Evolutionary conservation across 257 asterid species (phyloP).

Genomic region (Thymus mandschuricus): DNA sequence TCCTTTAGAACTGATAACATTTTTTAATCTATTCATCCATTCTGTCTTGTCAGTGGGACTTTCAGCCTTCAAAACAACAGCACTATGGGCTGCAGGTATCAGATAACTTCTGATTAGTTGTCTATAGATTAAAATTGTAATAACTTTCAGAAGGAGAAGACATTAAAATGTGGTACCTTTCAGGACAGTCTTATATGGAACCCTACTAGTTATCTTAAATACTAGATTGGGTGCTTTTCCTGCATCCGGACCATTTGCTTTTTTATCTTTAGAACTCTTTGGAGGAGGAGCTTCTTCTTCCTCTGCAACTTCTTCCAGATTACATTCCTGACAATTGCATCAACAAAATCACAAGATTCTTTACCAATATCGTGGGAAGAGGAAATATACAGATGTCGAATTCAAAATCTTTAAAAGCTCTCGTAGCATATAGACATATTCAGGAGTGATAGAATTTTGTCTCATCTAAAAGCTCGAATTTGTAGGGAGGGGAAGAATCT

Average conservation of each 20-base stretch:
- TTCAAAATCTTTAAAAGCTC: background rate
- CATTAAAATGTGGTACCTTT: constrained; percentile 53
- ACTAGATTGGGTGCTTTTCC: constrained; percentile 75
- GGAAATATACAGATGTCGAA: background rate
- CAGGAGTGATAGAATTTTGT: too few relatives aligned
- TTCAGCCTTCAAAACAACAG: constrained; percentile 87
- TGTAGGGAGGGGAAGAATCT: too few relatives aligned
- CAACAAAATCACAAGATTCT: constrained; percentile 12
- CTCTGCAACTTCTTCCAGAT: constrained; percentile 82
- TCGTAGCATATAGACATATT: background rate
- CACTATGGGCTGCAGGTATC: constrained; percentile 75
- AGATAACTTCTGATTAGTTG: constrained; percentile 21
- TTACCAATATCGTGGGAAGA: background rate
- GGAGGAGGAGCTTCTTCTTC: constrained; percentile 90
- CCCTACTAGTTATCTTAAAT: constrained; percentile 82
- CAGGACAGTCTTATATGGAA: constrained; percentile 88
- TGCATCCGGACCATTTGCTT: constrained; percentile 83
- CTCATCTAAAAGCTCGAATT: too few relatives aligned
- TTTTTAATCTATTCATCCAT: constrained; percentile 71
- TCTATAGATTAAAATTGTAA: background rate
- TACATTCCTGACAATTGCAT: constrained; percentile 72
- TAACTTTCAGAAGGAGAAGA: constrained; percentile 6
- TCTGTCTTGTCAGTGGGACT: constrained; percentile 68
- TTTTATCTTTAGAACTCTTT: constrained; percentile 93
- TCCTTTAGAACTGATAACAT: constrained; percentile 78